These are phyloP conservation scores for Coniochaeta sp. DNA, from an alignment of 2,329 filamentous ascomycete genomes.

Conservation along the genomic window DNA sequence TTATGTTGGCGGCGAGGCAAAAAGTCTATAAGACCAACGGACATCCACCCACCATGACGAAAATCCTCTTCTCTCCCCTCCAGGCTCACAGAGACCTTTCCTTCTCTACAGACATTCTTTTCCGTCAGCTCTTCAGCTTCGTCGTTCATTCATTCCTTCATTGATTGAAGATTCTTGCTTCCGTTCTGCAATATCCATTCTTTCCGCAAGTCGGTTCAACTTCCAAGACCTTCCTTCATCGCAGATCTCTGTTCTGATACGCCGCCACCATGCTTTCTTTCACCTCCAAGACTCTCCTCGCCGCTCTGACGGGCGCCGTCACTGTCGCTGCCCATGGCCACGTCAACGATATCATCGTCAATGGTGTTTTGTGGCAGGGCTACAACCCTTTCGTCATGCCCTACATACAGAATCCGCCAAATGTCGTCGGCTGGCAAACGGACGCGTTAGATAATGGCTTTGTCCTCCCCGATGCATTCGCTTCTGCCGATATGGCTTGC, in stretches of 20 bases:
- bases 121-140: slow-evolving; percentile 11
- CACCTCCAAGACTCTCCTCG: background rate
- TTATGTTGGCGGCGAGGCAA: background rate
- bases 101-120: slow-evolving; percentile 9
- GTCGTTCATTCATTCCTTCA: slow-evolving; percentile 12
- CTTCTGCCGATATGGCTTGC: slow-evolving; percentile 27
- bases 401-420: background rate
- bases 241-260: background rate
- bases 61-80: slow-evolving; percentile 4
- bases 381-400: background rate
- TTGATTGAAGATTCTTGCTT: slow-evolving; percentile 15
- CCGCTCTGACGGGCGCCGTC: background rate
- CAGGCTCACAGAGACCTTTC: slow-evolving; percentile 14
- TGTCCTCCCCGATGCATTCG: slow-evolving; percentile 25
- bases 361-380: slow-evolving; percentile 1
- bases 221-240: background rate
- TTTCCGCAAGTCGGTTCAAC: slow-evolving; percentile 13
- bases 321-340: slow-evolving; percentile 3
- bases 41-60: background rate
- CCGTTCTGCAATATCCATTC: slow-evolving; percentile 8
- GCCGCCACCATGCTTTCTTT: background rate
- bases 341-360: slow-evolving; percentile 1
- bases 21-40: slow-evolving; percentile 9
- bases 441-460: slow-evolving; percentile 30
- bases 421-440: slow-evolving; percentile 22